A percentile compares a stretch with the other conserved stretches of the same genome.
These are phyloP conservation scores for Groenewaldozyma auringiensis DNA, from an alignment of 1,139 yeast species.

Conservation along the genomic window DNA sequence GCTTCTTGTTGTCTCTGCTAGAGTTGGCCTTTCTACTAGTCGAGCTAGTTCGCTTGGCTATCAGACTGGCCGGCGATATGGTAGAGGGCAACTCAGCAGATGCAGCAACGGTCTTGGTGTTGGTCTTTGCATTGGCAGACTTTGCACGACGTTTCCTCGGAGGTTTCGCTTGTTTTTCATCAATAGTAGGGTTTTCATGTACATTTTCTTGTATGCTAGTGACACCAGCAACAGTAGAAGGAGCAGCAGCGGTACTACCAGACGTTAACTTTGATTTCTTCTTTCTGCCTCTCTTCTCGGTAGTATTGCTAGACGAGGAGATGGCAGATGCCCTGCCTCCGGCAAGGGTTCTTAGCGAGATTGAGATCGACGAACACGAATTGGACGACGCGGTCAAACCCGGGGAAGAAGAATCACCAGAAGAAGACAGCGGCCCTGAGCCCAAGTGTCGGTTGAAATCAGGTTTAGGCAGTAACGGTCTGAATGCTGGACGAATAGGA, in stretches of 20 bases:
- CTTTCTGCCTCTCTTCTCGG: background rate
- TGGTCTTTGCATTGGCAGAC: slow-evolving; percentile 12
- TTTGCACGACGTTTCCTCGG: slow-evolving; percentile 14
- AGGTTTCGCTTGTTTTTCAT: slow-evolving; percentile 10
- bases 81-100: slow-evolving; percentile 15
- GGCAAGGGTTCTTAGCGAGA: background rate
- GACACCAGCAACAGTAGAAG: slow-evolving; percentile 1
- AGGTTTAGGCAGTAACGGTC: slow-evolving; percentile 33
- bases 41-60: slow-evolving; percentile 7
- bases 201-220: background rate
- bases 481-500: slow-evolving; percentile 31
- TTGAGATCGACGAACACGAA: background rate
- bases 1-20: background rate
- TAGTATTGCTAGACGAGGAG: background rate
- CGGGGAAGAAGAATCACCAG: background rate
- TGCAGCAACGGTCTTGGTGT: too few species aligned
- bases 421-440: slow-evolving; percentile 5
- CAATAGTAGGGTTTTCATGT: background rate
- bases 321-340: background rate
- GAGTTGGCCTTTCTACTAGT: slow-evolving; percentile 11
- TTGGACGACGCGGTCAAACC: background rate
- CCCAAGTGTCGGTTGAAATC: too few species aligned
- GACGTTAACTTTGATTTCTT: background rate
- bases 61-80: slow-evolving; percentile 20
- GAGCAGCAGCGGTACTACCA: background rate